Percentiles rank a stretch among this genome's conserved stretches.
These are phyloP conservation scores for Iris pallida DNA, from an alignment of 116 monocot genomes.

Conservation along the genomic window DNA sequence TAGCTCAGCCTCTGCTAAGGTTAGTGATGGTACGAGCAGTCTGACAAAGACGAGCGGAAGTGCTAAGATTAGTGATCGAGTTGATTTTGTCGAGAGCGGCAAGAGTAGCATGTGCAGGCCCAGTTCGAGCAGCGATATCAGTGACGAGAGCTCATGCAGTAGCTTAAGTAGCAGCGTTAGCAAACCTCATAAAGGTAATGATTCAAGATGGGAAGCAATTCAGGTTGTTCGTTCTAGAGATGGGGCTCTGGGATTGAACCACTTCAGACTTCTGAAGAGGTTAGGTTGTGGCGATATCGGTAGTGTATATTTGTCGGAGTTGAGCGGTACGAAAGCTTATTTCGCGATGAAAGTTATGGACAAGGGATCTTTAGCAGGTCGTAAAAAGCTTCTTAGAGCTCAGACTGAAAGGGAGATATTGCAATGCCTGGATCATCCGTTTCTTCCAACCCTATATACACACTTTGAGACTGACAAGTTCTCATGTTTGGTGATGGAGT, in stretches of 20 bases:
- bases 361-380: conserved; percentile 32
- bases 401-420: conserved; percentile 48
- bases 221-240: conserved; percentile 20
- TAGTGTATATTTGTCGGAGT: conserved; percentile 44
- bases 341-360: conserved; percentile 55
- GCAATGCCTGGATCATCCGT: conserved; percentile 47
- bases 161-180: conserved; percentile 25
- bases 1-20: conserved; percentile 27
- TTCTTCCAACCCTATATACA: conserved; percentile 40
- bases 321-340: conserved; percentile 33
- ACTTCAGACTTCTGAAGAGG: conserved; percentile 39
- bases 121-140: conserved; percentile 42
- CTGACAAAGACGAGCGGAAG: conserved; percentile 16
- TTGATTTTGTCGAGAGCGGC: conserved; percentile 26
- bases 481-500: conserved; percentile 49
- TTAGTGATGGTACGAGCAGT: conserved; percentile 23
- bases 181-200: conserved; percentile 49
- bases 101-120: conserved; percentile 32
- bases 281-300: conserved; percentile 46
- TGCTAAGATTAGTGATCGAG: conserved; percentile 22
- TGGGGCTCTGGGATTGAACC: conserved; percentile 29
- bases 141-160: conserved; percentile 43
- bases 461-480: conserved; percentile 53
- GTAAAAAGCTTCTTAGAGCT: conserved; percentile 42
- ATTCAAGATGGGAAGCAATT: conserved; percentile 52